These are phyloP conservation scores for Entophlyctis luteolus DNA, from an alignment of 192 early-diverging fungal species.

Conservation along the genomic window DNA sequence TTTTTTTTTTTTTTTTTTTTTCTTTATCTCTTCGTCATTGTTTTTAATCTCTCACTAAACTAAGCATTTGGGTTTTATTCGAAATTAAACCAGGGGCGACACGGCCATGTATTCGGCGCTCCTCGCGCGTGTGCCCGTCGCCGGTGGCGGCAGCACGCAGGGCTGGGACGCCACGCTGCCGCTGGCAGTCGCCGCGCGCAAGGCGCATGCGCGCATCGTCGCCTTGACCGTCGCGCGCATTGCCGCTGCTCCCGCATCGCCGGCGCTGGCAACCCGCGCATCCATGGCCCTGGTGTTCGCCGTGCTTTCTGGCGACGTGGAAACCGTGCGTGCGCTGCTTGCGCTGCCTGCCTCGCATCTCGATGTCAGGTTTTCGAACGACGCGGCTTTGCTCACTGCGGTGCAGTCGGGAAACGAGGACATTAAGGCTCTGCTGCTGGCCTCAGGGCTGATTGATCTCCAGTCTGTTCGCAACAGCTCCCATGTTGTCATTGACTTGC, in stretches of 20 bases:
- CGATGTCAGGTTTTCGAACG: not conserved
- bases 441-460: not conserved
- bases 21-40: too few relatives aligned
- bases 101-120: not conserved
- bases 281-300: constrained; percentile 15
- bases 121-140: not conserved
- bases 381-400: constrained; percentile 6
- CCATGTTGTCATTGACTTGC: constrained; percentile 3
- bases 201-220: not conserved
- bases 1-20: not conserved
- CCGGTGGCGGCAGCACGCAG: too few relatives aligned
- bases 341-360: not conserved
- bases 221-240: not conserved
- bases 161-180: not conserved
- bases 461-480: not conserved
- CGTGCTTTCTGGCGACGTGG: not conserved
- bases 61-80: not conserved
- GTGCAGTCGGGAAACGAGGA: not conserved
- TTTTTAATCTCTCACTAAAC: not conserved
- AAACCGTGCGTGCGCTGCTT: not conserved
- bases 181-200: constrained; percentile 4
- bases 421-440: not conserved
- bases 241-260: not conserved
- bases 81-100: not conserved
- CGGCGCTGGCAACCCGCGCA: not conserved